Evolutionary conservation across 2,329 filamentous ascomycete species (phyloP).

Genomic region (Xylariomycetidae sp.): DNA sequence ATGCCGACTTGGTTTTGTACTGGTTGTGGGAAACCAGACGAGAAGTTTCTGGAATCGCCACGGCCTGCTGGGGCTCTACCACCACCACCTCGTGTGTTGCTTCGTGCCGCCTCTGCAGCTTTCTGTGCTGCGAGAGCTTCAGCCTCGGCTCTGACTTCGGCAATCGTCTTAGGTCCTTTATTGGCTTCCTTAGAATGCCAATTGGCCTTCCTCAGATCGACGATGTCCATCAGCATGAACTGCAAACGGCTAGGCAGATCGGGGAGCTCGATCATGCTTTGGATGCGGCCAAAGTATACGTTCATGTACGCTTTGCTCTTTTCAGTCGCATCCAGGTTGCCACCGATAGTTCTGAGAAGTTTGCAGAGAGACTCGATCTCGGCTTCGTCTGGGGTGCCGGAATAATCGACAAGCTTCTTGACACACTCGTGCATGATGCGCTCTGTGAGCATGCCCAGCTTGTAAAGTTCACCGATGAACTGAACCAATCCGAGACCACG

Average conservation of each 20-base stretch:
- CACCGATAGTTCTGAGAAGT: conserved; percentile 85
- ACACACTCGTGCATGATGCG: conserved; percentile 99
- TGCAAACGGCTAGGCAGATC: conserved; percentile 80
- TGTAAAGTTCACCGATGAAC: conserved; percentile 99
- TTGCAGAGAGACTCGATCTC: conserved; percentile 95
- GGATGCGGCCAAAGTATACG: conserved; percentile 87
- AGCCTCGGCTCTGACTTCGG: conserved; percentile 79
- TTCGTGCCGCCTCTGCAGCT: conserved; percentile 66
- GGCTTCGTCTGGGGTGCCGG: conserved; percentile 87
- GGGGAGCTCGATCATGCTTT: conserved; percentile 72
- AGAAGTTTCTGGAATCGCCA: conserved; percentile 83
- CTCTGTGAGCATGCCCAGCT: conserved; percentile 96
- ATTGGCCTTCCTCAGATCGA: conserved; percentile 72
- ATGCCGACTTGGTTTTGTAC: conserved; percentile 83
- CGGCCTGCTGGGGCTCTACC: conserved; percentile 73
- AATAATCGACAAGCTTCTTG: conserved; percentile 92
- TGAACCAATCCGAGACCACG: conserved; percentile 96
- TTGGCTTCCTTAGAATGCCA: conserved; percentile 87
- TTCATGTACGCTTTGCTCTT: conserved; percentile 86
- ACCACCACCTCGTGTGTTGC: conserved; percentile 60
- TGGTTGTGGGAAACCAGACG: conserved; percentile 64
- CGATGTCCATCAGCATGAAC: conserved; percentile 95
- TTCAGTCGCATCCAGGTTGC: conserved; percentile 76
- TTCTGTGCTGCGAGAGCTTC: conserved; percentile 77
- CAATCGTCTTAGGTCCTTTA: conserved; percentile 96